phyloP scores from a whole-genome alignment of 2,329 filamentous ascomycete species.

The Cytospora schulzeri region DNA sequence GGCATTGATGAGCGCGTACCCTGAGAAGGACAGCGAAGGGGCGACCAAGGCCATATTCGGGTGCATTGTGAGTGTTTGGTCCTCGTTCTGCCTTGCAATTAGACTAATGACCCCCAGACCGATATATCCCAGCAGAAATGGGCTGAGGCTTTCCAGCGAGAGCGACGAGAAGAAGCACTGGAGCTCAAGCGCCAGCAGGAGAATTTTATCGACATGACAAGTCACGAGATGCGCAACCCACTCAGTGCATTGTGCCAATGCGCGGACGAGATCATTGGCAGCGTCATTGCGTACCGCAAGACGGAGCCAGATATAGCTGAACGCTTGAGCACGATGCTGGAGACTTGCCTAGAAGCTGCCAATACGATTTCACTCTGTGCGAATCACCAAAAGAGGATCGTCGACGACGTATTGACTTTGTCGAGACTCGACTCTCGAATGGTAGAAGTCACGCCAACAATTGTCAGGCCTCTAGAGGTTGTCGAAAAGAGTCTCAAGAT shows the following conservation, averaged over 20 bases:
- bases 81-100: background rate
- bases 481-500: slow-evolving; percentile 72
- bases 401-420: slow-evolving; percentile 74
- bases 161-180: slow-evolving; percentile 77
- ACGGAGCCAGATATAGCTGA: slow-evolving; percentile 33
- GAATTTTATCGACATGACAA: slow-evolving; percentile 75
- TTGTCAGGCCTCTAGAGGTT: slow-evolving; percentile 67
- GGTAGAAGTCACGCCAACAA: slow-evolving; percentile 70
- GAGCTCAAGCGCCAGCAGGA: slow-evolving; percentile 74
- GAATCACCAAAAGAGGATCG: slow-evolving; percentile 76
- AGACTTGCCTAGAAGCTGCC: slow-evolving; percentile 70
- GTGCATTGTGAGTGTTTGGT: background rate
- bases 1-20: slow-evolving; percentile 77
- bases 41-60: slow-evolving; percentile 75
- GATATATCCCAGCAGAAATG: slow-evolving; percentile 86
- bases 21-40: slow-evolving; percentile 66
- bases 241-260: slow-evolving; percentile 75
- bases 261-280: slow-evolving; percentile 68
- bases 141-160: slow-evolving; percentile 78
- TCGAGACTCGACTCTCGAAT: slow-evolving; percentile 78
- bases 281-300: slow-evolving; percentile 47
- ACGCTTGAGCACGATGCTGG: slow-evolving; percentile 52
- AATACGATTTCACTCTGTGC: slow-evolving; percentile 80
- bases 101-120: slow-evolving; percentile 45
- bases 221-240: slow-evolving; percentile 77